Evolutionary conservation across 2,329 filamentous ascomycete genomes (phyloP), one percentile per base, ranked within the genome.

Genomic region (Fusarium mexicanum): DNA sequence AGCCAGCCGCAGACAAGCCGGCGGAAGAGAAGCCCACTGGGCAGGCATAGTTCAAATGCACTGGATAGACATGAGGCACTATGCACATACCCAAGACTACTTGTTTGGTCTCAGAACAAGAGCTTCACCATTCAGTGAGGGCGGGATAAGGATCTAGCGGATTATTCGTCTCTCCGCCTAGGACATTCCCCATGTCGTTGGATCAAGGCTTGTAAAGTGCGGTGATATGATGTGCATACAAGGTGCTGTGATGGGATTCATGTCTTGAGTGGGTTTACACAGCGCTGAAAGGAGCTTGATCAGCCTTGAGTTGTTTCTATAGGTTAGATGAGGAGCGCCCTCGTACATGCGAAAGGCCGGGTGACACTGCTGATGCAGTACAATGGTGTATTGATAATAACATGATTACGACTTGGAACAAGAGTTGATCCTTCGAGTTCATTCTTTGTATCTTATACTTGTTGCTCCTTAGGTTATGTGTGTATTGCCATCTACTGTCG

Each of bases 301-400:
- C 20, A 53, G 37, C 31, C 47, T 69, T 43, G 51, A 26, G 40
- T 43, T 60, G 41, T 44, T 41, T 57, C 20, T 61, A 24, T 60
- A 33, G 20, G 54, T 59, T 69, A 54, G 50, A 44, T 50, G 26
- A 55, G 50, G 26, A 58, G 53, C 46, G 43, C 38, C 57, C 33
- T 57, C 53, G 58, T 73, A 75, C 33, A 55, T 59, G 50, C 31
- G 41, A 58, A 57, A 54, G 20, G n/a, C 31, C 46, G 55, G 46
- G 53, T 40, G 41, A 44, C 37, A 65, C 58, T 57, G 44, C 47
- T 58, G 31, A 54, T 62, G 47, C 24, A 24, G 53, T 61, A 43
- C 61, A 26, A 50, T 55, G n/a, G 47, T 51, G 50, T 58, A 65
- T 72, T 47, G 44, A 63, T 64, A 74, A 61, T 38, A 64, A 74